Percentiles rank a stretch among this genome's conserved stretches.
Conservation (phyloP, 1,284 basidiomycete genomes). For the Cutaneotrichosporon sp. region DNA sequence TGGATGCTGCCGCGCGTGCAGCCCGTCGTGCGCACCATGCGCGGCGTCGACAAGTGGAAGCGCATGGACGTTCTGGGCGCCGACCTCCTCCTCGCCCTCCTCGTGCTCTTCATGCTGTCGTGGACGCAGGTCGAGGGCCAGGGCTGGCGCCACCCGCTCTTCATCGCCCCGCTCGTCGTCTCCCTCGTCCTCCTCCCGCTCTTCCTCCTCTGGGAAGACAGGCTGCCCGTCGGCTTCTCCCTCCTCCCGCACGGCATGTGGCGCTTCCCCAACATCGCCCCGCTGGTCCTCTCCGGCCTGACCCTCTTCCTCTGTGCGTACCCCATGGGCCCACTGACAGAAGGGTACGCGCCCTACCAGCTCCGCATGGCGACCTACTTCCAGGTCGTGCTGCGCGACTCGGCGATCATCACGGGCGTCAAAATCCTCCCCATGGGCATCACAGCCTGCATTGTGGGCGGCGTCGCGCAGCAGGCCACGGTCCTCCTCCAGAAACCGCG, state of each 20-base stretch:
- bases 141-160: conserved; percentile 46
- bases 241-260: conserved; percentile 50
- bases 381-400: conserved; percentile 43
- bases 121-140: conserved; percentile 45
- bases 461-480: conserved; percentile 35
- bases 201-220: conserved; percentile 37
- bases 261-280: conserved; percentile 49
- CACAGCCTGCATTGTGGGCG: conserved; percentile 44
- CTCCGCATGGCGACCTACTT: conserved; percentile 50
- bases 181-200: conserved; percentile 23
- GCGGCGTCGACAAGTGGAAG: conserved; percentile 45
- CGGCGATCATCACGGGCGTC: conserved; percentile 46
- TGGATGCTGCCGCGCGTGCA: conserved; percentile 44
- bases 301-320: conserved; percentile 14
- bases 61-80: conserved; percentile 51
- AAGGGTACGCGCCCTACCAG: conserved; percentile 43
- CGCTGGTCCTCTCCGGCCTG: conserved; percentile 45
- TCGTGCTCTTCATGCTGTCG: conserved; percentile 49
- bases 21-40: conserved; percentile 44
- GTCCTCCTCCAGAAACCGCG: conserved; percentile 43
- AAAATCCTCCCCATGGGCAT: conserved; percentile 51
- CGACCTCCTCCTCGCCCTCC: conserved; percentile 35
- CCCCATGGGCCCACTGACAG: neutral
- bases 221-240: conserved; percentile 41
- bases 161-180: conserved; percentile 48